Evolutionary conservation across 192 early-diverging fungal genomes (phyloP), one percentile per base, ranked within the genome.

Genomic region (Linnemannia schmuckeri): DNA sequence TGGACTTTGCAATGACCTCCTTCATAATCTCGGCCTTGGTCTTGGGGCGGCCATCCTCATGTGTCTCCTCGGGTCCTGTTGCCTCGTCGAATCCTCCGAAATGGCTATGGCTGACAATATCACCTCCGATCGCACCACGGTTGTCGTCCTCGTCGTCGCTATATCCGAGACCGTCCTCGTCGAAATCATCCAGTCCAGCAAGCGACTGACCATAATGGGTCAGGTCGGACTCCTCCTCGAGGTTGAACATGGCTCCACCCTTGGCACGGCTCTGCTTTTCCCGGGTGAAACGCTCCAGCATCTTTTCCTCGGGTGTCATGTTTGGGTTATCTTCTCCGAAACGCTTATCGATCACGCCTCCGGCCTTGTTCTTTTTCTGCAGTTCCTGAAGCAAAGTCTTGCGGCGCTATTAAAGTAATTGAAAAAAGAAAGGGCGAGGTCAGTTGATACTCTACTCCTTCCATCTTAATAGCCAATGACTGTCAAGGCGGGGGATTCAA

Each of bases 1-100:
- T 99, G 90, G 96, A 97, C 90, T 99, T 99, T 55, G 96, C 96
- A 82, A 99, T 99, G 40, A 99, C 85, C 88, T 99, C 98, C 85
- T 96, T 95, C 99, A 99, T 99, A 55, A 99, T 89, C 89, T 99
- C 99, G 41, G 93, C 93, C 89, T 97, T 98, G 42, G 96, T 93
- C 90, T 98, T 99, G 55, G 91, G 92, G 52, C 90, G 91, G 40
- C 91, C 90, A 66, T 87, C 84, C 27, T 88, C 86, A 42, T 89
- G 76, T 70, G 61, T 82, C 41, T 82, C 88, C 27, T 74, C 41
- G 33, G 89, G 71, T 38, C 92, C 83, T 66, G 57, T 63, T 41
- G 91, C 91, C 44, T 94, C 93, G 30, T 92, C 94, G 83, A 97
- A 98, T 30, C 97, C 97, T 77, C 98, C 97, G 87, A 98, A 98